Evolutionary conservation across 192 early-diverging fungal genomes (phyloP).

Genomic region (Jimgerdemannia lactiflua): DNA sequence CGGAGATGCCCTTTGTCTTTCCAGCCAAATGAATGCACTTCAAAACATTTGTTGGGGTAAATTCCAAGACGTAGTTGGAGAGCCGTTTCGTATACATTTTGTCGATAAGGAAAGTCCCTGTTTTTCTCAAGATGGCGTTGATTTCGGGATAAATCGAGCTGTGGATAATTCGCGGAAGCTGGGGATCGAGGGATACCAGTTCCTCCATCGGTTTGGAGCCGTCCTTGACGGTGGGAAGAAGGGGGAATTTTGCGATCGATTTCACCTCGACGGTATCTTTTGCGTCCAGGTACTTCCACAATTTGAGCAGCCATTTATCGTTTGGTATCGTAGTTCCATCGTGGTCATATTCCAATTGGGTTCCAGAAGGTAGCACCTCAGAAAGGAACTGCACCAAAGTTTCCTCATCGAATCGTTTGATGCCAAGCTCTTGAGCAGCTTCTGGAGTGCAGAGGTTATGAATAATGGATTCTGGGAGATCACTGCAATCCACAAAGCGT

Average conservation of each 20-base stretch:
- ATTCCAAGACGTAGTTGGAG: background rate
- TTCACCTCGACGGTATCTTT: background rate
- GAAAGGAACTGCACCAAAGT: background rate
- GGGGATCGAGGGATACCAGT: background rate
- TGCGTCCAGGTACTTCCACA: background rate
- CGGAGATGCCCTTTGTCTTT: background rate
- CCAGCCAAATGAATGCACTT: background rate
- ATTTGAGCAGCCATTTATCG: background rate
- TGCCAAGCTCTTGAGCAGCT: background rate
- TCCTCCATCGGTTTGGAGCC: background rate
- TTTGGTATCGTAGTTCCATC: background rate
- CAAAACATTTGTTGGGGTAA: background rate
- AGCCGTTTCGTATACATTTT: background rate
- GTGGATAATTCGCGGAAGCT: background rate
- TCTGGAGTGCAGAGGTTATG: background rate
- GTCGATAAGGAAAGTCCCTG: background rate
- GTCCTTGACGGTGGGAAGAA: background rate
- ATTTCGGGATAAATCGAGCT: background rate
- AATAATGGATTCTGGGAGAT: background rate
- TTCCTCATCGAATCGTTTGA: background rate
- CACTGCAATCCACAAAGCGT: background rate
- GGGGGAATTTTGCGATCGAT: background rate
- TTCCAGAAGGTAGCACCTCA: background rate
- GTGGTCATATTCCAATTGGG: background rate
- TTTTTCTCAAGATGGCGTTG: background rate